phyloP scores from a whole-genome alignment of 441 rosid species.

The Croton laevigatus region DNA sequence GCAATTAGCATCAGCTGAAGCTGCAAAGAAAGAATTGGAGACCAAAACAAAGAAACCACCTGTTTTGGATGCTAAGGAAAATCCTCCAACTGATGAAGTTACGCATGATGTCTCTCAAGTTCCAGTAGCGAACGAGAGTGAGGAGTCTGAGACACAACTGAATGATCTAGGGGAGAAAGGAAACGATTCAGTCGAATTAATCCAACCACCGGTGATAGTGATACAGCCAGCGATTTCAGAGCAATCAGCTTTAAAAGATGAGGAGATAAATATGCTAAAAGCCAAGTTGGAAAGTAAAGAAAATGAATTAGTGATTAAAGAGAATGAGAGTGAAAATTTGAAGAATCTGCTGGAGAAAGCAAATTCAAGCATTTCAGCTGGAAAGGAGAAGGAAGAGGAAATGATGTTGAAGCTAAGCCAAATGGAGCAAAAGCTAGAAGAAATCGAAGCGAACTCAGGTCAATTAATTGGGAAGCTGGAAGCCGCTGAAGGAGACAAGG shows the following conservation, averaged over 20 bases:
- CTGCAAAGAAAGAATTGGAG: constrained; percentile 74
- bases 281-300: constrained; percentile 61
- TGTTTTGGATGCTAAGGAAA: constrained; percentile 11
- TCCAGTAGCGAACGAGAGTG: constrained; percentile 43
- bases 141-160: constrained; percentile 26
- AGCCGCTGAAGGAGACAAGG: constrained; percentile 54
- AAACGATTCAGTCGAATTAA: constrained; percentile 21
- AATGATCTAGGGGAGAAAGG: constrained; percentile 26
- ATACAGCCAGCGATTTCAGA: constrained; percentile 14
- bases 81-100: constrained; percentile 31
- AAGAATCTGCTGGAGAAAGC: constrained; percentile 53
- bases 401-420: constrained; percentile 40
- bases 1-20: constrained; percentile 81
- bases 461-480: constrained; percentile 53
- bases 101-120: constrained; percentile 62
- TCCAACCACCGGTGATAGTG: constrained; percentile 16
- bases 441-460: constrained; percentile 44
- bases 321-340: constrained; percentile 52
- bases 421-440: constrained; percentile 55
- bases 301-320: constrained; percentile 41
- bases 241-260: constrained; percentile 39
- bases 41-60: constrained; percentile 49
- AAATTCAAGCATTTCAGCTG: constrained; percentile 31
- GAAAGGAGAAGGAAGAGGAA: constrained; percentile 51
- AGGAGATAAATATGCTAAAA: constrained; percentile 55